These are phyloP conservation scores for Pseudozyma pruni DNA, from an alignment of 1,284 basidiomycete species.

Conservation along the genomic window DNA sequence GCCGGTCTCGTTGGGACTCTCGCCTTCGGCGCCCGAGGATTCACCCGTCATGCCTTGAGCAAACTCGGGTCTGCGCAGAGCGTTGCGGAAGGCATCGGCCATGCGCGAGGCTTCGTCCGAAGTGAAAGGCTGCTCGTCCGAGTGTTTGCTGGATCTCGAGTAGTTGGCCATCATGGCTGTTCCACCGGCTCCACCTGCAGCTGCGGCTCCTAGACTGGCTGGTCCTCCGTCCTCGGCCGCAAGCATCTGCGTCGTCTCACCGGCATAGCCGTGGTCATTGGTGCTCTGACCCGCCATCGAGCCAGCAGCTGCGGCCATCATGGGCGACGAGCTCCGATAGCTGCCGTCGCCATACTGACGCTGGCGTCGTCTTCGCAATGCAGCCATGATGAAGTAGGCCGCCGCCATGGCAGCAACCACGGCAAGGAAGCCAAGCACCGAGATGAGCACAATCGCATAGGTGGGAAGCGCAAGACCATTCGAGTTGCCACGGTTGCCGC, in stretches of 20 bases:
- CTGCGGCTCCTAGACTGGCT: conserved; percentile 11
- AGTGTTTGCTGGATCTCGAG: conserved; percentile 32
- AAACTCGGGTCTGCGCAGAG: conserved; percentile 55
- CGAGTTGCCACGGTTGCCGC: conserved; percentile 10
- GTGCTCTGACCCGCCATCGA: conserved; percentile 31
- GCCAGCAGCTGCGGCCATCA: conserved; percentile 49
- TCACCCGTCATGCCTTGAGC: conserved; percentile 28
- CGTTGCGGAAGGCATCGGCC: conserved; percentile 56
- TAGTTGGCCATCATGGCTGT: conserved; percentile 26
- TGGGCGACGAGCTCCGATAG: conserved; percentile 47
- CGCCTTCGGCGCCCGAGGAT: conserved; percentile 29
- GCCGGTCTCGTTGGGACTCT: conserved; percentile 28
- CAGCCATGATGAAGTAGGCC: conserved; percentile 53
- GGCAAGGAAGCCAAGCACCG: conserved; percentile 60
- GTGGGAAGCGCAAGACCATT: conserved; percentile 47
- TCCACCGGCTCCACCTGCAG: conserved; percentile 19
- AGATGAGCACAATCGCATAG: conserved; percentile 61
- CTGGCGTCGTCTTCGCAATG: conserved; percentile 39
- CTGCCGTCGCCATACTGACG: conserved; percentile 32
- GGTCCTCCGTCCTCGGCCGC: conserved; percentile 18
- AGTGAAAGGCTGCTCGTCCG: conserved; percentile 48
- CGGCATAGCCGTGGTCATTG: conserved; percentile 18
- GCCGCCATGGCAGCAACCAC: conserved; percentile 45
- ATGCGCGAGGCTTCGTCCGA: conserved; percentile 57
- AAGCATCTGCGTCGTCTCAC: conserved; percentile 47